Evolutionary conservation across 2,329 filamentous ascomycete species (phyloP).

Genomic region (Ophiostoma sp.): DNA sequence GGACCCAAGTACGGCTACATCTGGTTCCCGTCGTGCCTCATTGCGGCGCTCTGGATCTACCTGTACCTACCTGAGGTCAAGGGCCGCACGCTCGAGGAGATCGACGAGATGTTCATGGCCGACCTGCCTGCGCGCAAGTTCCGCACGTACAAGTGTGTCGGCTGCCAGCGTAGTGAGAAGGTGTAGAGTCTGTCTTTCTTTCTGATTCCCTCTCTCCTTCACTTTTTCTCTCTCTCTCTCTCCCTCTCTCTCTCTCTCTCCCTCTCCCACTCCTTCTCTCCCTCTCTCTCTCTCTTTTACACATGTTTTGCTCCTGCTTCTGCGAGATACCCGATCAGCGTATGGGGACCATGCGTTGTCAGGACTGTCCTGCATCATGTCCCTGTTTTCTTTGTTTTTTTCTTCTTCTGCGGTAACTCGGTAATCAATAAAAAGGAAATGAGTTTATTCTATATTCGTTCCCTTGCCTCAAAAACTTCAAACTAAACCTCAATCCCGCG

Average conservation of each 20-base stretch:
- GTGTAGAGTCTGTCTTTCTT: no score
- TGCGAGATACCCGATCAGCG: conserved; percentile 20
- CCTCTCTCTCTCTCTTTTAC: background rate
- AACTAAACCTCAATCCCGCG: no score
- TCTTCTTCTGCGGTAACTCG: background rate
- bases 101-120: conserved; percentile 48
- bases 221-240: background rate
- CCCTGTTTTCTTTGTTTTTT: background rate
- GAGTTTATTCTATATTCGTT: background rate
- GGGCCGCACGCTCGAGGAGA: conserved; percentile 48
- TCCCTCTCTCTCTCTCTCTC: background rate
- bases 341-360: conserved; percentile 23
- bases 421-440: no score
- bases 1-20: conserved; percentile 54
- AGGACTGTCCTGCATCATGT: conserved; percentile 16
- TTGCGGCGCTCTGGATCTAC: conserved; percentile 39
- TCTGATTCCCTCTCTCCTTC: background rate
- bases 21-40: conserved; percentile 40
- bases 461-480: no score
- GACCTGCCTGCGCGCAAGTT: conserved; percentile 41
- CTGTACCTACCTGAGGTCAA: conserved; percentile 51
- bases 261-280: background rate
- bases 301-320: background rate
- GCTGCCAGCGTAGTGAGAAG: conserved; percentile 16
- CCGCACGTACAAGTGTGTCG: conserved; percentile 33